A percentile compares a stretch with the other conserved stretches of the same genome.
phyloP scores from a whole-genome alignment of 108 stramenopile species.

The Pseudonitzschia multistriata region DNA sequence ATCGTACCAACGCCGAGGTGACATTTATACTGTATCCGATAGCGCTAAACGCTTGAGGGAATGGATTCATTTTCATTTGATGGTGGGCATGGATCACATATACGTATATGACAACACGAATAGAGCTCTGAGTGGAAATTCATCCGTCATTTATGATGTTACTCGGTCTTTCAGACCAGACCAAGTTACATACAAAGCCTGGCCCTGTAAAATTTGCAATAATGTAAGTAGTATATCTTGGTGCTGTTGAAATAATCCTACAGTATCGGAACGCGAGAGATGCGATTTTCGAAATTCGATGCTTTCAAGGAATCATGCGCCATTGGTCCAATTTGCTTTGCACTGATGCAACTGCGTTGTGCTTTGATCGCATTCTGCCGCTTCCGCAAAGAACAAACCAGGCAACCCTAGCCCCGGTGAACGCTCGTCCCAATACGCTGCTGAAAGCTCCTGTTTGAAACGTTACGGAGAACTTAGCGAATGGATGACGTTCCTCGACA shows the following conservation, averaged over 20 bases:
- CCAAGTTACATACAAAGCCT: slow-evolving; percentile 59
- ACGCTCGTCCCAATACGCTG: slow-evolving; percentile 75
- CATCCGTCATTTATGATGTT: slow-evolving; percentile 26
- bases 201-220: slow-evolving; percentile 63
- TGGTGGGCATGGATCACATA: slow-evolving; percentile 78
- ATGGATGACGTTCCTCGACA: slow-evolving; percentile 76
- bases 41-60: slow-evolving; percentile 57
- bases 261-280: background rate
- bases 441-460: slow-evolving; percentile 66
- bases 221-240: slow-evolving; percentile 8
- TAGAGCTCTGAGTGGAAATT: background rate
- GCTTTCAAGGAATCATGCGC: background rate
- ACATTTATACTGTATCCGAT: slow-evolving; percentile 30
- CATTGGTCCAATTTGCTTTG: background rate
- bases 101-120: slow-evolving; percentile 79
- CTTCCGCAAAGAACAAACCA: slow-evolving; percentile 4
- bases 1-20: slow-evolving; percentile 31
- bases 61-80: slow-evolving; percentile 81
- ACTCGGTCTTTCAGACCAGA: slow-evolving; percentile 23
- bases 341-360: background rate
- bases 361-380: background rate
- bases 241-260: background rate
- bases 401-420: slow-evolving; percentile 40
- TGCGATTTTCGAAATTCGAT: background rate
- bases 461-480: slow-evolving; percentile 69